These are phyloP conservation scores for Physcomitrium patens DNA, from an alignment of 225 moss, liverwort and hornwort genomes.

Conservation along the genomic window DNA sequence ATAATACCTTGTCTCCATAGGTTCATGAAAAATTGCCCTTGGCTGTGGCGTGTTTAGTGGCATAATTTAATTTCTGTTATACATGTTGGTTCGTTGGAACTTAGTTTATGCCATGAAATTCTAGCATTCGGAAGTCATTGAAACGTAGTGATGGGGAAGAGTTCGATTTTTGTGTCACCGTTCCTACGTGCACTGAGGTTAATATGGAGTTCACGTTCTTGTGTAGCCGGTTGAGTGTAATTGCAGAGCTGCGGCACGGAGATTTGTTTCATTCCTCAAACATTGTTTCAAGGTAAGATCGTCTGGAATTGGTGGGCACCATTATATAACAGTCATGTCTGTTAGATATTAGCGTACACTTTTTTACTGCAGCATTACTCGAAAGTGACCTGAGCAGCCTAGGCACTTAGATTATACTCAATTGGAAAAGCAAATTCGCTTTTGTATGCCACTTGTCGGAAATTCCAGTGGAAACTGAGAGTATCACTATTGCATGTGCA, in stretches of 20 bases:
- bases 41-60: constrained; percentile 7
- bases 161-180: neutral
- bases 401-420: neutral
- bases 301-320: neutral
- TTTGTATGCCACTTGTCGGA: neutral
- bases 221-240: constrained; percentile 84
- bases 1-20: neutral
- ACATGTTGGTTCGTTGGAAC: neutral
- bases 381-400: constrained; percentile 6
- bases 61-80: neutral
- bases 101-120: neutral
- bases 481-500: constrained; percentile 41
- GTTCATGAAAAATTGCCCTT: neutral
- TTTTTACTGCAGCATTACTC: neutral
- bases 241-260: constrained; percentile 94
- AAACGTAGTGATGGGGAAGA: neutral
- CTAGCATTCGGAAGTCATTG: neutral
- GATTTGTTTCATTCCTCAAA: constrained; percentile 97
- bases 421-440: neutral
- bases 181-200: constrained; percentile 4
- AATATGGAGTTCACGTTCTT: constrained; percentile 9
- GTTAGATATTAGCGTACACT: neutral
- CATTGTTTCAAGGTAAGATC: constrained; percentile 86
- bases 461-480: constrained; percentile 16
- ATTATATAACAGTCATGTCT: neutral